Evolutionary conservation across 2,329 filamentous ascomycete species (phyloP), one percentile per base, ranked within the genome.

Genomic region (Alternaria brassicae): DNA sequence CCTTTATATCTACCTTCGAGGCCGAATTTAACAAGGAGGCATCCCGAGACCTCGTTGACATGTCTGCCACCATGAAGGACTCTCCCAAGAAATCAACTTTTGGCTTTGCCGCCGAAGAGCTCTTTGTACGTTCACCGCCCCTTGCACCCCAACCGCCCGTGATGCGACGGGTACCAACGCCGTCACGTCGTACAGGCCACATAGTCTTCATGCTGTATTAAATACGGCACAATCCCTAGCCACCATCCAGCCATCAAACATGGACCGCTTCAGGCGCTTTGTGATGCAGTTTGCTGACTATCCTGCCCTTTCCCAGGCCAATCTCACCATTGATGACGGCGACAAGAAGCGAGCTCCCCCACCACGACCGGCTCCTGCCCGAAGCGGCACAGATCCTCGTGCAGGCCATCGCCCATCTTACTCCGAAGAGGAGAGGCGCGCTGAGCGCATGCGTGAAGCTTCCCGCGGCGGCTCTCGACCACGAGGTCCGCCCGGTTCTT

Each of bases 41-140:
- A 21, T 51, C 65, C 30, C 67, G 63, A 40, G 65, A 75, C 44
- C 64, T 78, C 34, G 72, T 77, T 56, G 74, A 77, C 71, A 78
- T 78, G 76, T 73, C 71, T n/a, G 72, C 69, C 59, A 66, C 66
- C 30, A 68, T 77, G 70, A 72, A 70, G 53, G 72, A 71, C 32
- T 86, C 80, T 72, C 79, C 83, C 61, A 78, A 79, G 58, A 75
- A 80, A 52, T 74, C 80, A 53, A 81, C 72, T 37, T 77, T 80
- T 65, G 81, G 79, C 59, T 72, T 69, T 54, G 83, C 87, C 57
- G 86, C 88, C 48, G 88, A 90, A 66, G 89, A 92, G 63, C 84
- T 93, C 60, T 93, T 93, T 81, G 91, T 93, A 89, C 76, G 91
- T 90, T 58, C 49, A 58, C 37, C 58, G 48, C 61, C 56, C 63